Base-by-base conservation (phyloP, 192 early-diverging fungal genomes). In the Dimargaris xerosporica region DNA sequence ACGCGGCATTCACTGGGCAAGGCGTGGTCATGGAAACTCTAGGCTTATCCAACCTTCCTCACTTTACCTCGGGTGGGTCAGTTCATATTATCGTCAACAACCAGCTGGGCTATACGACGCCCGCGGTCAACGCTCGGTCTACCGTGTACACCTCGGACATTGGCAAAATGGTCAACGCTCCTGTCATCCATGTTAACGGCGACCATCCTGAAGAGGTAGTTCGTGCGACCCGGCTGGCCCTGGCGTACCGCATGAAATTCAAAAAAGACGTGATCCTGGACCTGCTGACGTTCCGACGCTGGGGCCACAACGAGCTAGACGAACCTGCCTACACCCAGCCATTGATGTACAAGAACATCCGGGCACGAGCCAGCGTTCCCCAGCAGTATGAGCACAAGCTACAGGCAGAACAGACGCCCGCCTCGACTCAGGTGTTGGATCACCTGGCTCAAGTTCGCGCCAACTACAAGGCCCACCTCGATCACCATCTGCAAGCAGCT, bases 81-180 rank as follows among this genome's bases (percentile, higher is more conserved):
- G 71, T 98, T n/a, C 95, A 98, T 66, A 79, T 98, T 64, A 95
- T 98, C 52, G 91, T 98, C 67, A 98, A 98, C 71, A 98, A 98
- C 75, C 95, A 98, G 75, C 84, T 98, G 54, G 89, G 89, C 30
- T 98, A 95, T 75, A 98, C 93, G 0, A 98, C 93, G n/a, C 92
- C 91, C 16, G 89, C 91, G 12, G 85, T 87, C 66, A 98, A 98
- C 66, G 89, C 93, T 0, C 86, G 95, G 42, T 91, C 89, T 1
- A 91, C 89, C 10, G 76, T 84, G 23, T 96, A 98, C 72, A 88
- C 86, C 30, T 91, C 88, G 0, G 95, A 98, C 63, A 85, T 98
- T 67, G 95, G 86, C 29, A 98, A 98, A 71, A 91, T 96, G 80
- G 91, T 98, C 73, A 88, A 91, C 68, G 87, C 89, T 2, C 93